Conservation (phyloP, 495 filamentous ascomycete genomes). For the Penicillium manginii region DNA sequence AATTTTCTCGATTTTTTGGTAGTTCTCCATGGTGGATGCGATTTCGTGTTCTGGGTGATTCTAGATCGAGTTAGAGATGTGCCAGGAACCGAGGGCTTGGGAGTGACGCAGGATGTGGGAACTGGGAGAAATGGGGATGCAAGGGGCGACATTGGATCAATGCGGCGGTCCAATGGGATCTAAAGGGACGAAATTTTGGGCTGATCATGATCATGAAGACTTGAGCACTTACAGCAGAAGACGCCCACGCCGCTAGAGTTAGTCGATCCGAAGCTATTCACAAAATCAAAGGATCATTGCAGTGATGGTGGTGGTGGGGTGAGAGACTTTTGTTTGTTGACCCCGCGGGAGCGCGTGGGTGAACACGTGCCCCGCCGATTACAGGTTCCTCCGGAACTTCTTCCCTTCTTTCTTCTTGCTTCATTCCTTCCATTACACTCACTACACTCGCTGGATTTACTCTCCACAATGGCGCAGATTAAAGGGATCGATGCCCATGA, state of each 20-base stretch:
- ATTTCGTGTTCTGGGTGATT: constrained; percentile 7
- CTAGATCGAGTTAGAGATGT: constrained; percentile 12
- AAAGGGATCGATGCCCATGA: constrained; percentile 68
- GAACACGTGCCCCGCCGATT: background rate
- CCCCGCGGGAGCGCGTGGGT: background rate
- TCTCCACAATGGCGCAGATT: constrained; percentile 45
- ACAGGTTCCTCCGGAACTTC: background rate
- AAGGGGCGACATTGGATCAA: constrained; percentile 16
- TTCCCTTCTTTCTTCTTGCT: background rate
- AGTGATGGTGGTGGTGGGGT: background rate
- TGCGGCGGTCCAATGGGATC: background rate
- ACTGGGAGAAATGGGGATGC: constrained; percentile 21
- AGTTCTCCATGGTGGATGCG: constrained; percentile 81
- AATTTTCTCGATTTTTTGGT: constrained; percentile 99
- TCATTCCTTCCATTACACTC: background rate
- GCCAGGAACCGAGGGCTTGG: constrained; percentile 3
- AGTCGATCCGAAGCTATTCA: no score
- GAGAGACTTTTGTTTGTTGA: background rate
- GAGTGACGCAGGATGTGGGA: constrained; percentile 18
- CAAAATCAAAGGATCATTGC: background rate
- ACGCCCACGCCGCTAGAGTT: no score
- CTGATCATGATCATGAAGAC: background rate
- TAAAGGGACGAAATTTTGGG: background rate
- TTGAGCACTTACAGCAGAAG: background rate
- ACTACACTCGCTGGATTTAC: no score